A percentile compares a stretch with the other conserved stretches of the same genome.
Conservation (phyloP, 495 filamentous ascomycete species). For the Neurospora discreta region DNA sequence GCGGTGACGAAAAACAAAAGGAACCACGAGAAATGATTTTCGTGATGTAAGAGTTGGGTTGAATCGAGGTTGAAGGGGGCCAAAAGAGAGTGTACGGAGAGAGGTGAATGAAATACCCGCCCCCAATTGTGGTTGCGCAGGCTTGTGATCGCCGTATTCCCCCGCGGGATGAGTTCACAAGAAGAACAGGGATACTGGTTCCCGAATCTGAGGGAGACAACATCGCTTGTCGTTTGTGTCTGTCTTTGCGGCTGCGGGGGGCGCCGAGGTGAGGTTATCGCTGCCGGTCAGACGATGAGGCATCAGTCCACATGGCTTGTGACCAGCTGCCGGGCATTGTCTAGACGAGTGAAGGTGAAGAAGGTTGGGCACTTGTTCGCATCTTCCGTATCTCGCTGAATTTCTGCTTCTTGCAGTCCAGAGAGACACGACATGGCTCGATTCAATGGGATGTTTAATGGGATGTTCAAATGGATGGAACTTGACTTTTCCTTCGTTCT, state of each 20-base stretch:
- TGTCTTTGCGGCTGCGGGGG: background rate
- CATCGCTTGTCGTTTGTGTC: background rate
- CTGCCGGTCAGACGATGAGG: background rate
- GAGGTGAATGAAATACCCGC: background rate
- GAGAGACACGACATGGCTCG: background rate
- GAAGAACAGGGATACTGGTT: background rate
- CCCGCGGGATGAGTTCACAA: background rate
- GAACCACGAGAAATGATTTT: background rate
- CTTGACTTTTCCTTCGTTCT: background rate
- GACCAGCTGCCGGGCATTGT: background rate
- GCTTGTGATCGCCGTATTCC: background rate
- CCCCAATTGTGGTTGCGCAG: background rate
- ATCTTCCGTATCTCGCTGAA: background rate
- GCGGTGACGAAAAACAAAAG: background rate
- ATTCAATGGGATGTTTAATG: background rate
- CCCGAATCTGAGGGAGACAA: background rate
- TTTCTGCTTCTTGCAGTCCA: background rate
- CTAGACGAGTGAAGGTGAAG: background rate
- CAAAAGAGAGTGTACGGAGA: background rate
- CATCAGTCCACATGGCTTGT: background rate
- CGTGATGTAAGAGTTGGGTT: background rate
- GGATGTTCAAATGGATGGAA: background rate
- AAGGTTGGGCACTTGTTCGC: background rate
- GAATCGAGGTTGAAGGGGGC: background rate
- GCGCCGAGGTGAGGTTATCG: background rate